phyloP scores from a whole-genome alignment of 2,329 filamentous ascomycete species.

The Sphaerulina populicola region DNA sequence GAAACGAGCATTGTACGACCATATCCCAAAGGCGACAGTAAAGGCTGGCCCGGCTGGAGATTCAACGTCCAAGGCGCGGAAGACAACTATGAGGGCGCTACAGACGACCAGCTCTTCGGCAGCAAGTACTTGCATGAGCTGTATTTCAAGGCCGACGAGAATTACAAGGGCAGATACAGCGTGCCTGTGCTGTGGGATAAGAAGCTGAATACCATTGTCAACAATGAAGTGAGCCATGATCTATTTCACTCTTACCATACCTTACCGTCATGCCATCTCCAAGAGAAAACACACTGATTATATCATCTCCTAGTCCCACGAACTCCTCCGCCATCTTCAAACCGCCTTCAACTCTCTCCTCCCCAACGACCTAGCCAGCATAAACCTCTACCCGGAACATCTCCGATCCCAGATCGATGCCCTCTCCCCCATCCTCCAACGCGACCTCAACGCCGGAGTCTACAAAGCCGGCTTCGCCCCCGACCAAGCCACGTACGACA shows the following conservation, averaged over 20 bases:
- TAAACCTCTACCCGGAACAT: conserved; percentile 48
- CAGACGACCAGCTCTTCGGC: conserved; percentile 51
- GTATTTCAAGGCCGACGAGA: conserved; percentile 53
- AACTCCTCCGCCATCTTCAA: conserved; percentile 52
- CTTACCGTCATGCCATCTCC: background rate
- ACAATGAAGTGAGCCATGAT: conserved; percentile 43
- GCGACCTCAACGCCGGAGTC: conserved; percentile 51
- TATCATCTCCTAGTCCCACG: conserved; percentile 34
- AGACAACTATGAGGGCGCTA: conserved; percentile 45
- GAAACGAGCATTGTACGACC: conserved; percentile 53
- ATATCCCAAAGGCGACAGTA: conserved; percentile 57
- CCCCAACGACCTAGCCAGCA: conserved; percentile 33
- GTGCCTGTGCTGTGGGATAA: conserved; percentile 58
- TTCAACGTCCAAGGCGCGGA: conserved; percentile 42
- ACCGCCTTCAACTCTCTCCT: conserved; percentile 48
- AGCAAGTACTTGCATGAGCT: conserved; percentile 53
- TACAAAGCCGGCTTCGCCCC: conserved; percentile 53
- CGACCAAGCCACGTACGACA: conserved; percentile 49
- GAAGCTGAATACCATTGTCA: conserved; percentile 48
- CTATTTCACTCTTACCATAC: background rate
- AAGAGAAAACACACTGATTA: too few species aligned
- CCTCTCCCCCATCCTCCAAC: conserved; percentile 47
- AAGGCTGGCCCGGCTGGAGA: conserved; percentile 56
- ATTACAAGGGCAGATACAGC: conserved; percentile 53
- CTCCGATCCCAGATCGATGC: conserved; percentile 46